These are phyloP conservation scores for Albophoma yamanashiensis DNA, from an alignment of 2,329 filamentous ascomycete genomes.

Conservation along the genomic window DNA sequence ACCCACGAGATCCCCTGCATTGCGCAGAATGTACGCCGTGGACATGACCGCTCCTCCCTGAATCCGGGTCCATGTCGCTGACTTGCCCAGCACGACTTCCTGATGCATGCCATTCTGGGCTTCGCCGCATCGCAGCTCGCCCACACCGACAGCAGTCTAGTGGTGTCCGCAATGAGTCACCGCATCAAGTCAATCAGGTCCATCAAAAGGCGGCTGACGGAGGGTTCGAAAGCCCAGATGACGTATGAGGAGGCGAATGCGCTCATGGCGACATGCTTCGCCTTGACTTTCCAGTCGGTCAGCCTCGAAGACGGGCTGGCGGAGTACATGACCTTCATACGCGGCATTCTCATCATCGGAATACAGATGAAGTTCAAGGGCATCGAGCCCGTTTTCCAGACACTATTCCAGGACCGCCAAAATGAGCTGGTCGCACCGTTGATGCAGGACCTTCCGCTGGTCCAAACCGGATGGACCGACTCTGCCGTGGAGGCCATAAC, in stretches of 20 bases:
- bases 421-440: slow-evolving; percentile 30
- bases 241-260: slow-evolving; percentile 46
- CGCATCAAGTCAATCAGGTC: slow-evolving; percentile 54
- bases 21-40: slow-evolving; percentile 46
- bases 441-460: slow-evolving; percentile 33
- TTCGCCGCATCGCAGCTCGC: slow-evolving; percentile 57
- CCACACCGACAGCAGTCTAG: slow-evolving; percentile 33
- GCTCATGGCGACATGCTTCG: slow-evolving; percentile 47
- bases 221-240: slow-evolving; percentile 27
- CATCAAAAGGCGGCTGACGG: slow-evolving; percentile 43
- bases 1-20: slow-evolving; percentile 56
- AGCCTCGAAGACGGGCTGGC: slow-evolving; percentile 45
- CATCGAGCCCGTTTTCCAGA: slow-evolving; percentile 38
- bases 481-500: slow-evolving; percentile 33
- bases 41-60: background rate
- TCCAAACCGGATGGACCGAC: slow-evolving; percentile 33
- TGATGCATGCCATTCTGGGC: slow-evolving; percentile 62
- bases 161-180: slow-evolving; percentile 50
- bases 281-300: slow-evolving; percentile 48
- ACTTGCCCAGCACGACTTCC: slow-evolving; percentile 43
- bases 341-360: slow-evolving; percentile 43
- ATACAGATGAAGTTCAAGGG: slow-evolving; percentile 41
- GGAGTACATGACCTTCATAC: slow-evolving; percentile 52
- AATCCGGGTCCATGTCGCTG: background rate
- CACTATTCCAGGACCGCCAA: slow-evolving; percentile 30